Conservation (phyloP, 345 rosid genomes). For the Viola odorata region DNA sequence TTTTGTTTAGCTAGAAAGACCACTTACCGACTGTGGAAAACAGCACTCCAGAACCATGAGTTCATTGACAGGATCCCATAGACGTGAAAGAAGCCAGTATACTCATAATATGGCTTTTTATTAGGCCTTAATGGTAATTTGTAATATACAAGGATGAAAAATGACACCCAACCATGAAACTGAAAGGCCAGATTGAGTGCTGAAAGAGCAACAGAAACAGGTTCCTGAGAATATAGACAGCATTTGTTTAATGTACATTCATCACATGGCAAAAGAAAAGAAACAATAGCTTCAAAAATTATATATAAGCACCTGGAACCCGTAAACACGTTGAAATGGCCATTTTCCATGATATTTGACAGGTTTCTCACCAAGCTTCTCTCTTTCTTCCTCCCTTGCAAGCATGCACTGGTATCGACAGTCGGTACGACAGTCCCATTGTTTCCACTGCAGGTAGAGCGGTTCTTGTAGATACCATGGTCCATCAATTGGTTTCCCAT, state of each 20-base stretch:
- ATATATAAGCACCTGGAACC: constrained; percentile 49
- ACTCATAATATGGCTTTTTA: constrained; percentile 67
- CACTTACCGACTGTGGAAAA: constrained; percentile 75
- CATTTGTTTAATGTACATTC: constrained; percentile 8
- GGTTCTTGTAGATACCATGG: constrained; percentile 92
- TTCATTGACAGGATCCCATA: constrained; percentile 75
- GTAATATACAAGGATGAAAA: constrained; percentile 73
- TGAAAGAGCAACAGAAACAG: constrained; percentile 78
- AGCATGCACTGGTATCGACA: constrained; percentile 80
- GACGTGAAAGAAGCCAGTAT: constrained; percentile 64
- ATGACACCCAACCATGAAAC: constrained; percentile 88
- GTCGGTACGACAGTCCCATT: constrained; percentile 78
- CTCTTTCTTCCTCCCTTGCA: constrained; percentile 72
- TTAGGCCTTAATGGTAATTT: constrained; percentile 61
- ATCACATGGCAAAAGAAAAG: not conserved
- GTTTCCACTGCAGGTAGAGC: constrained; percentile 76
- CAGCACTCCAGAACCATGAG: constrained; percentile 83
- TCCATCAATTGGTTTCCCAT: constrained; percentile 73
- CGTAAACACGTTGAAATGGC: constrained; percentile 76
- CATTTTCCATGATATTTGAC: constrained; percentile 86
- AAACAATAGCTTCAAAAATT: constrained; percentile 1
- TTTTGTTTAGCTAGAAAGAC: constrained; percentile 10
- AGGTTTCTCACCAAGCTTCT: constrained; percentile 54
- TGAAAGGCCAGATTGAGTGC: constrained; percentile 73
- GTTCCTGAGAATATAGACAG: constrained; percentile 47